Conservation (phyloP, 768 basidiomycete genomes). For the Thelephora ganbajun region DNA sequence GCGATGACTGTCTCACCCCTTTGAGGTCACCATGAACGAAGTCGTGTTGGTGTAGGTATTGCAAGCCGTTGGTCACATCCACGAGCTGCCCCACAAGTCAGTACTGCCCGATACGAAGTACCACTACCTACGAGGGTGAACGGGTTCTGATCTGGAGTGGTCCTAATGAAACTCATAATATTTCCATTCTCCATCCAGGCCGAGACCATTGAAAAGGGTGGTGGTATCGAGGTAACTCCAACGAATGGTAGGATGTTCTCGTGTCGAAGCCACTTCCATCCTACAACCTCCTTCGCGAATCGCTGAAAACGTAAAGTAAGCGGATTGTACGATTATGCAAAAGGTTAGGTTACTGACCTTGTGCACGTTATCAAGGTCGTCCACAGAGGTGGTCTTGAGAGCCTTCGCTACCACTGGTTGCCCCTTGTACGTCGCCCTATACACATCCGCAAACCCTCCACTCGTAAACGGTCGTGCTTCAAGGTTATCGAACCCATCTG, state of each 20-base stretch:
- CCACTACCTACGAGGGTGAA: background rate
- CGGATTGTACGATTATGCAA: background rate
- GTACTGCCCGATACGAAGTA: background rate
- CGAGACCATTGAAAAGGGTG: background rate
- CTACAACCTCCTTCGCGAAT: slow-evolving; percentile 1
- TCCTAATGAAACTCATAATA: background rate
- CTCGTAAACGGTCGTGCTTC: background rate
- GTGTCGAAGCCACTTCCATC: slow-evolving; percentile 4
- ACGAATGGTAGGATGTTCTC: slow-evolving; percentile 1
- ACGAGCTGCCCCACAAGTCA: background rate
- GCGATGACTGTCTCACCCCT: slow-evolving; percentile 1
- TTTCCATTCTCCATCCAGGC: too few relatives aligned
- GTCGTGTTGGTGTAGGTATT: slow-evolving; percentile 2
- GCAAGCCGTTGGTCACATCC: slow-evolving; percentile 2
- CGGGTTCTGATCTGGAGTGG: background rate
- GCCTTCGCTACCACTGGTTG: background rate
- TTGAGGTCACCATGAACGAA: slow-evolving; percentile 6
- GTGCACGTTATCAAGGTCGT: background rate
- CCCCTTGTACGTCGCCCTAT: background rate
- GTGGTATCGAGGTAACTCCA: background rate
- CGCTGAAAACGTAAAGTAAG: background rate
- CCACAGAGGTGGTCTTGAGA: background rate
- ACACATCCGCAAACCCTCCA: slow-evolving; percentile 1
- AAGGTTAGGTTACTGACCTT: background rate
- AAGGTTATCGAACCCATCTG: background rate